Conservation (phyloP, 2,329 filamentous ascomycete genomes). For the Gnomoniopsis sp. region DNA sequence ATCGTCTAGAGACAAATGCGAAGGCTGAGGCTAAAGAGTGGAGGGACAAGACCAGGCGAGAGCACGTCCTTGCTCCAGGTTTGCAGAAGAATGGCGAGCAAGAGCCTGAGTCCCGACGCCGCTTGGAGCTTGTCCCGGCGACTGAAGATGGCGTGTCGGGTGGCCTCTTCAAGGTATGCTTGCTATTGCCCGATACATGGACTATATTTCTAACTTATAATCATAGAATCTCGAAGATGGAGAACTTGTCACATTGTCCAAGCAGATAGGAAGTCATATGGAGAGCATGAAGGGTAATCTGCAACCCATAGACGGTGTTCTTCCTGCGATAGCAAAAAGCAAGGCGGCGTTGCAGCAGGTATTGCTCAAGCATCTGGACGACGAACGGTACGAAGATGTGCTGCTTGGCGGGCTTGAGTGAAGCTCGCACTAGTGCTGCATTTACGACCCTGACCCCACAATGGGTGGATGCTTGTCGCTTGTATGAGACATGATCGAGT, state of each 20-base stretch:
- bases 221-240: constrained; percentile 40
- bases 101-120: constrained; percentile 3
- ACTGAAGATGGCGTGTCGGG: not conserved
- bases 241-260: constrained; percentile 41
- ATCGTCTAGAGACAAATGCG: constrained; percentile 52
- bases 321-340: constrained; percentile 45
- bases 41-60: constrained; percentile 45
- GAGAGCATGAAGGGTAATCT: constrained; percentile 55
- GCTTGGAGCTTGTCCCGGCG: constrained; percentile 20
- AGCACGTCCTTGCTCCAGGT: constrained; percentile 48
- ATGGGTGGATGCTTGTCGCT: not conserved
- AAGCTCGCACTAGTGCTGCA: no score
- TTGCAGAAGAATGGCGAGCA: constrained; percentile 15
- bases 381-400: constrained; percentile 44
- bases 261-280: constrained; percentile 52
- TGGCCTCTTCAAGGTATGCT: constrained; percentile 29
- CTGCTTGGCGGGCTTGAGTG: constrained; percentile 36
- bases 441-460: constrained; percentile 11
- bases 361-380: constrained; percentile 42
- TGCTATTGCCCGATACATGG: no score
- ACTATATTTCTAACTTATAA: no score
- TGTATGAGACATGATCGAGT: constrained; percentile 3
- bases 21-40: constrained; percentile 50
- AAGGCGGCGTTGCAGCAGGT: constrained; percentile 47
- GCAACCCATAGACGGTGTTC: constrained; percentile 49